Percentiles rank a stretch among this genome's conserved stretches.
phyloP scores from a whole-genome alignment of 2,329 filamentous ascomycete genomes.

The Harringtonia aguacate region DNA sequence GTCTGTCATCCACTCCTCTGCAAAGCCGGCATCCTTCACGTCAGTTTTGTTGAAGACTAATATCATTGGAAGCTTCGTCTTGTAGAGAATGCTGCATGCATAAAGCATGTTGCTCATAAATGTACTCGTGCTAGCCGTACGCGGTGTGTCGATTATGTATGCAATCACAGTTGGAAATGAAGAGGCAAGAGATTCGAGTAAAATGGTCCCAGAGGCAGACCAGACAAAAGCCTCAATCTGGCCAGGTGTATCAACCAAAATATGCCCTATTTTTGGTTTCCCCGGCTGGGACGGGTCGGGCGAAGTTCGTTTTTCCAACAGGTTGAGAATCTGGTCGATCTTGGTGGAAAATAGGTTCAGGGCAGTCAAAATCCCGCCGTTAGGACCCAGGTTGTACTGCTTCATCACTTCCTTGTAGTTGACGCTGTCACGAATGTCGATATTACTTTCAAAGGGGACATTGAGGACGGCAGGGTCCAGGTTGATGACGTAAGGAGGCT shows the following conservation, averaged over 20 bases:
- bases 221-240: conserved; percentile 99
- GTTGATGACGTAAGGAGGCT: conserved; percentile 90
- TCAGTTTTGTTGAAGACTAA: conserved; percentile 99
- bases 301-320: conserved; percentile 79
- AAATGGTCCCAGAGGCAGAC: conserved; percentile 89
- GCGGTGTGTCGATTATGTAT: conserved; percentile 94
- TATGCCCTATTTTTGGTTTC: conserved; percentile 61
- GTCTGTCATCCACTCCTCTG: conserved; percentile 99
- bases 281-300: conserved; percentile 50
- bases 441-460: conserved; percentile 92
- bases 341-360: conserved; percentile 97
- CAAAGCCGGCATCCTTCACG: conserved; percentile 80
- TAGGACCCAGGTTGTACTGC: conserved; percentile 94
- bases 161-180: conserved; percentile 95
- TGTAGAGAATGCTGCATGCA: conserved; percentile 96
- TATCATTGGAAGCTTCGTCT: conserved; percentile 97
- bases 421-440: conserved; percentile 96
- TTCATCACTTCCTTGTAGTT: conserved; percentile 99
- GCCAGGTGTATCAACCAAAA: conserved; percentile 89
- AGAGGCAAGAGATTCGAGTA: conserved; percentile 84
- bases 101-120: conserved; percentile 99
- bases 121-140: conserved; percentile 83
- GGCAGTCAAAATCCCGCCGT: conserved; percentile 91
- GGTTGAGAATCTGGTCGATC: conserved; percentile 82
- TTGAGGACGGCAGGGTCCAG: conserved; percentile 90